phyloP scores from a whole-genome alignment of 2,329 filamentous ascomycete species.

The Torrubiella hemipterigena region DNA sequence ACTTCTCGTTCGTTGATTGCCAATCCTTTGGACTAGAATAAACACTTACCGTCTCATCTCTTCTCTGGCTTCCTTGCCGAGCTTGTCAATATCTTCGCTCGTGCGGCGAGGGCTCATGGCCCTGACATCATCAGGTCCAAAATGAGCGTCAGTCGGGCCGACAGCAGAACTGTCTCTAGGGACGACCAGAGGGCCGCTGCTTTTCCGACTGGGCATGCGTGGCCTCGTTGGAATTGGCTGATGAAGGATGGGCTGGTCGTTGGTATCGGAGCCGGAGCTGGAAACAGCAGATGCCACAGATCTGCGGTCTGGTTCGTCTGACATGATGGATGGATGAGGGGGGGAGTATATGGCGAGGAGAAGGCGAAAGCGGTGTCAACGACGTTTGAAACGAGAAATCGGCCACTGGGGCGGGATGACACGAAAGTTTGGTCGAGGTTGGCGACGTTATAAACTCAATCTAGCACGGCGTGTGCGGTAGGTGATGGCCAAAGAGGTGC shows the following conservation, averaged over 20 bases:
- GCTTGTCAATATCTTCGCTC: constrained; percentile 78
- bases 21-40: neutral
- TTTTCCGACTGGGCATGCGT: constrained; percentile 59
- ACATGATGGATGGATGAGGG: constrained; percentile 6
- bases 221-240: constrained; percentile 48
- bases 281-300: too few relatives aligned
- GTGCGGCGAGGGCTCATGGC: constrained; percentile 91
- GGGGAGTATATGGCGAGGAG: constrained; percentile 2
- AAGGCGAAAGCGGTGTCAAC: too few relatives aligned
- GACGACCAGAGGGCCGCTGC: constrained; percentile 73
- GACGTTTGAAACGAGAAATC: too few relatives aligned
- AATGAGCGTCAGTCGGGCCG: constrained; percentile 60
- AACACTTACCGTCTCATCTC: constrained; percentile 43
- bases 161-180: constrained; percentile 64
- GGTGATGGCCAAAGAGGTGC: too few relatives aligned
- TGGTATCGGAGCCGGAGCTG: constrained; percentile 20
- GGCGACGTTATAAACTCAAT: too few relatives aligned
- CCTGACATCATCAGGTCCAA: constrained; percentile 77
- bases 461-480: too few relatives aligned
- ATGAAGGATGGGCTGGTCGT: constrained; percentile 30
- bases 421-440: too few relatives aligned
- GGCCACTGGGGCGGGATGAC: too few relatives aligned
- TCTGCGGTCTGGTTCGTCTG: constrained; percentile 15
- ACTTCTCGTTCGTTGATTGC: neutral
- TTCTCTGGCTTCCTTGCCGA: constrained; percentile 70